phyloP scores from a whole-genome alignment of 345 rosid genomes.

The Populus tremula region DNA sequence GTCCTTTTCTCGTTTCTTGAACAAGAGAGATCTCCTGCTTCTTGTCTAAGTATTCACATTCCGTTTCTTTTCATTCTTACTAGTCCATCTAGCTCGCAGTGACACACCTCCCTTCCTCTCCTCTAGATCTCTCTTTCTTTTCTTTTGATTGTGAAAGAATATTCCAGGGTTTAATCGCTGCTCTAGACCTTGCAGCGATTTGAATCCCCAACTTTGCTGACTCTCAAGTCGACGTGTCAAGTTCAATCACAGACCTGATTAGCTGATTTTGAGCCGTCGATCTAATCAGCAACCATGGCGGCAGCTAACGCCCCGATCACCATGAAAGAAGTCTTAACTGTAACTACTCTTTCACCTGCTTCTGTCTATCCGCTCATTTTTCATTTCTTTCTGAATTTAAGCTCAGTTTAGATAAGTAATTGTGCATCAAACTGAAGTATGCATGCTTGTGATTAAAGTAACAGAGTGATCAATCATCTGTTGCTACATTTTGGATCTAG shows the following conservation, averaged over 20 bases:
- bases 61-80: neutral
- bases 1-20: neutral
- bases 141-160: neutral
- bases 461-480: neutral
- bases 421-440: neutral
- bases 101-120: neutral
- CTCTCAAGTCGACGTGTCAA: conserved; percentile 11
- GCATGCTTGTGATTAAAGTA: neutral
- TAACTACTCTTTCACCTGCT: conserved; percentile 10
- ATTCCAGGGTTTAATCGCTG: conserved; percentile 11
- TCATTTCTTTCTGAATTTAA: neutral
- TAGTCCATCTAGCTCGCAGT: neutral
- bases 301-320: conserved; percentile 88
- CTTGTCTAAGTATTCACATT: neutral
- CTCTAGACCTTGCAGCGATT: conserved; percentile 23
- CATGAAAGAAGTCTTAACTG: conserved; percentile 89
- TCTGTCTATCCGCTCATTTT: neutral
- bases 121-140: neutral
- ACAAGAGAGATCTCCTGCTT: neutral
- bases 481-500: conserved; percentile 6
- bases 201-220: conserved; percentile 1
- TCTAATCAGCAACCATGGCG: conserved; percentile 62
- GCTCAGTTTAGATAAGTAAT: neutral
- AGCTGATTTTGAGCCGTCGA: conserved; percentile 28
- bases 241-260: conserved; percentile 40